A percentile compares a stretch with the other conserved stretches of the same genome.
Conservation (phyloP, 148 eudicot species). For the Rhododendron vialii region DNA sequence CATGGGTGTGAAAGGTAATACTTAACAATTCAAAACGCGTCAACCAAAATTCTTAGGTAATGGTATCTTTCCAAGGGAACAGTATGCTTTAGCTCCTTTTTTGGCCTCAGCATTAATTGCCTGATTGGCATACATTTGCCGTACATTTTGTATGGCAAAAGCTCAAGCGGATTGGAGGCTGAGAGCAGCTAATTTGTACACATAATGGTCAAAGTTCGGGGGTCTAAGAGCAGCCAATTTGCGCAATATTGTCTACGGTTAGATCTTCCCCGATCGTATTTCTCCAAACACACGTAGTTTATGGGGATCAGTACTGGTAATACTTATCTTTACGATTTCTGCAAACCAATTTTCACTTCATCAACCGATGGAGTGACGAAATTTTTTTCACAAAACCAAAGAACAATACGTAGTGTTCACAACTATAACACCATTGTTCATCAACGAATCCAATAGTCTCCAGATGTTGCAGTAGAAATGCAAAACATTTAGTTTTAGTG, state of each 20-base stretch:
- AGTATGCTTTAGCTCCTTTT: neutral
- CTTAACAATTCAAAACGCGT: neutral
- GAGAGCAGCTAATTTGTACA: neutral
- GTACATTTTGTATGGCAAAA: neutral
- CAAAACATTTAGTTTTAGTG: neutral
- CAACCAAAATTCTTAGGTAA: constrained; percentile 3
- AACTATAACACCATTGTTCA: neutral
- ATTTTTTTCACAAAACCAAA: neutral
- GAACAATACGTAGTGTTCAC: neutral
- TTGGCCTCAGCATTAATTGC: neutral
- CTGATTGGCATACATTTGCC: neutral
- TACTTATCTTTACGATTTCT: neutral
- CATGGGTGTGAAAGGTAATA: neutral
- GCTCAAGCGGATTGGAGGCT: neutral
- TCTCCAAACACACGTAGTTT: neutral
- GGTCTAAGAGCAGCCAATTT: neutral
- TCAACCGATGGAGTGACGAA: neutral
- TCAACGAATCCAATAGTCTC: neutral
- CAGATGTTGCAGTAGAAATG: neutral
- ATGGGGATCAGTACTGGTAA: neutral
- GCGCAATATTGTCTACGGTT: neutral
- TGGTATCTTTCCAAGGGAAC: neutral
- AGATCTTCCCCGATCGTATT: neutral
- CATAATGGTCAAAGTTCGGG: neutral
- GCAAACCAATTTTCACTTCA: neutral